Evolutionary conservation across 805 yeast species (phyloP).

Genomic region (Ascoidea asiatica): DNA sequence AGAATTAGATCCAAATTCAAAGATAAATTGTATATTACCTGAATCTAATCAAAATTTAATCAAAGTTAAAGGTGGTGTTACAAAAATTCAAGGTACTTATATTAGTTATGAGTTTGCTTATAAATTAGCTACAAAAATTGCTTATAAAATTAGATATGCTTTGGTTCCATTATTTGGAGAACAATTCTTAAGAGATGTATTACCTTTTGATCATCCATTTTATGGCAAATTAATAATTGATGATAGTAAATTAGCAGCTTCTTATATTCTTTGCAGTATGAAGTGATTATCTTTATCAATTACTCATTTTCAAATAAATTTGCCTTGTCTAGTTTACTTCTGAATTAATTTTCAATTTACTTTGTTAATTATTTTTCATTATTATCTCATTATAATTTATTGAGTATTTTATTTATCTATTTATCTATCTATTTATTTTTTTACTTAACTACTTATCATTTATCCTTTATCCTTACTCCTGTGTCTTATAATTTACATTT

Average conservation of each 20-base stretch:
- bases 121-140: slow-evolving; percentile 56
- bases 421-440: too few relatives aligned
- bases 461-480: too few relatives aligned
- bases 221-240: slow-evolving; percentile 40
- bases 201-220: slow-evolving; percentile 44
- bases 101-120: slow-evolving; percentile 59
- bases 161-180: slow-evolving; percentile 72
- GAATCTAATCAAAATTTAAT: slow-evolving; percentile 47
- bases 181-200: slow-evolving; percentile 47
- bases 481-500: too few relatives aligned
- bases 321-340: slow-evolving; percentile 1
- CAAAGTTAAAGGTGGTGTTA: slow-evolving; percentile 80
- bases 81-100: slow-evolving; percentile 95
- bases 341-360: neutral
- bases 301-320: slow-evolving; percentile 4
- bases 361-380: too few relatives aligned
- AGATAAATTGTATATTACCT: slow-evolving; percentile 28
- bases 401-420: too few relatives aligned
- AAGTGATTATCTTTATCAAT: slow-evolving; percentile 7
- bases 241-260: slow-evolving; percentile 17
- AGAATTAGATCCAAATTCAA: slow-evolving; percentile 13
- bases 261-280: slow-evolving; percentile 8
- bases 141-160: slow-evolving; percentile 64
- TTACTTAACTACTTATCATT: too few relatives aligned
- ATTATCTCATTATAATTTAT: neutral